Evolutionary conservation across 2,329 filamentous ascomycete genomes (phyloP).

Genomic region (Botrytis porri): DNA sequence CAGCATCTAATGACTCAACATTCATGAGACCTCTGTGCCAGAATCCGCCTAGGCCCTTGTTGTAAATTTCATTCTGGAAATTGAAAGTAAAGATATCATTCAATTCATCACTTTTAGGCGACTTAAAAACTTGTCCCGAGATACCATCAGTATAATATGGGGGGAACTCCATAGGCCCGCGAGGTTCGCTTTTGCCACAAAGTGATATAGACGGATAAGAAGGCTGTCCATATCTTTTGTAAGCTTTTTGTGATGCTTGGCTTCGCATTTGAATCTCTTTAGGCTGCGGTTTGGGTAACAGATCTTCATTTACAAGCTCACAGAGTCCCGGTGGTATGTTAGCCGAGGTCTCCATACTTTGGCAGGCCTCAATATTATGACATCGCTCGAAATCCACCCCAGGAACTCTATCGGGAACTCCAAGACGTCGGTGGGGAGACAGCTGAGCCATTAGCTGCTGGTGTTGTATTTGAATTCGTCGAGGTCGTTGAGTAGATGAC

Average conservation of each 20-base stretch:
- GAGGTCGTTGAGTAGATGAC: background rate
- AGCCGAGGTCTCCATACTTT: background rate
- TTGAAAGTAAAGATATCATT: background rate
- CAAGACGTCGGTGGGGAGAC: background rate
- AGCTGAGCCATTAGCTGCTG: background rate
- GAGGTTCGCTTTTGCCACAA: background rate
- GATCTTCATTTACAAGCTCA: background rate
- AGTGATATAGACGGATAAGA: background rate
- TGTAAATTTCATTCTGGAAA: background rate
- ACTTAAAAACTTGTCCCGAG: background rate
- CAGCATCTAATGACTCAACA: background rate
- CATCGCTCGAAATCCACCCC: background rate
- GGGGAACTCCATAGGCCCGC: background rate
- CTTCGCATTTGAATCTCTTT: background rate
- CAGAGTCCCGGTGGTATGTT: background rate
- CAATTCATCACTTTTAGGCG: background rate
- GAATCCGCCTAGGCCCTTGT: background rate
- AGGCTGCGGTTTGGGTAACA: background rate
- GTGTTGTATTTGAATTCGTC: background rate
- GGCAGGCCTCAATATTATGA: background rate
- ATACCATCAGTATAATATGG: background rate
- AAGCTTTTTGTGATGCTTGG: background rate
- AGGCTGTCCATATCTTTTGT: background rate
- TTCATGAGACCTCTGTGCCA: background rate
- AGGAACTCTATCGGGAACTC: background rate